Base-by-base conservation (phyloP, 345 rosid species). In the Kernera saxatilis region DNA sequence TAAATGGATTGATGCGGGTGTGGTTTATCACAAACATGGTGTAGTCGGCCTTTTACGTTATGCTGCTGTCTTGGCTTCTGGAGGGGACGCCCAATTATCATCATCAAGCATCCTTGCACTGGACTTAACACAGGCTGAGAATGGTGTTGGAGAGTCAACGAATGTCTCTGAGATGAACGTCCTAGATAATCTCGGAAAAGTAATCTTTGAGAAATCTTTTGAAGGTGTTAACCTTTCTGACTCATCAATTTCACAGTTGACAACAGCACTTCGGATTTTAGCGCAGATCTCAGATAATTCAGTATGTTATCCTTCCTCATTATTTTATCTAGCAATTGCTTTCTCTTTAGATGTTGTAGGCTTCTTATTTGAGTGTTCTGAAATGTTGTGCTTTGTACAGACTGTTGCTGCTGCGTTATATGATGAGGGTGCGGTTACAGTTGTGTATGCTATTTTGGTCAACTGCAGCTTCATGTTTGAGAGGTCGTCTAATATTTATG, bases 1-100 rank as follows among this genome's bases (percentile, higher is more conserved):
- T 80, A 96, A 89, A 59, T 94, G 96, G 96, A 84, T 91, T 70
- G 99, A 94, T 88, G 90, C 95, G 77, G 95, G 90, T 48, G 83
- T 88, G 41, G 95, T 91, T 73, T 91, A 89, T 82, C 95, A 94
- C 73, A 94, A 94, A 84, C 87, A 84, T 76, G 97, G 97, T 57
- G 83, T 83, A 65, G 83, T 83, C 79, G 96, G 99, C 63, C 96
- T 94, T 79, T 82, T 94, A 64, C 87, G 93, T 37, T 94, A 94
- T 81, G 90, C 88, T 78, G 92, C 97, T 45, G 84, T 82, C 60
- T 72, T 94, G 78, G 97, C 91, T 71, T 91, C 95, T 64, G 99
- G 97, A 51, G 99, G 97, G 69, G 99, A 94, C 72, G 89, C 96
- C 41, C 94, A 85, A 60, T 79, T 82, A 74, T 84, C 90, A 72